Conservation (phyloP, 2,329 filamentous ascomycete species). For the Zymoseptoria pseudotritici region DNA sequence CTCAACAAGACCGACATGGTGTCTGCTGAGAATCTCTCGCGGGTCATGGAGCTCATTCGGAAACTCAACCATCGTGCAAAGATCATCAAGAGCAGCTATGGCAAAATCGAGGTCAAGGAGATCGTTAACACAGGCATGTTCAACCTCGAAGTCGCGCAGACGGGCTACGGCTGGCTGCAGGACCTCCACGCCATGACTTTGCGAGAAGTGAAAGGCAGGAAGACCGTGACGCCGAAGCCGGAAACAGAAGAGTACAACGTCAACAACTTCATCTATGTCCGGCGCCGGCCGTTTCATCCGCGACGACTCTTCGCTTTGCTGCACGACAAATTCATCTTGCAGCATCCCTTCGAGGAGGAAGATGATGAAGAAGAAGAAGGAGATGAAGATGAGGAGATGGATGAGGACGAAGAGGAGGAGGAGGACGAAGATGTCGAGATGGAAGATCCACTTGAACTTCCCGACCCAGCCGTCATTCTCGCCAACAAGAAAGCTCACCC, state of each 20-base stretch:
- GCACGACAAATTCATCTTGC: slow-evolving; percentile 38
- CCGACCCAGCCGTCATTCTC: slow-evolving; percentile 37
- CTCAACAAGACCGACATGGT: slow-evolving; percentile 64
- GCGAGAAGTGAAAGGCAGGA: slow-evolving; percentile 48
- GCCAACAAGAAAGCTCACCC: slow-evolving; percentile 50
- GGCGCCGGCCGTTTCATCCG: slow-evolving; percentile 40
- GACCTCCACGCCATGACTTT: slow-evolving; percentile 62
- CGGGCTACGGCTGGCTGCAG: slow-evolving; percentile 62
- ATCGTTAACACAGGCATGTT: slow-evolving; percentile 62
- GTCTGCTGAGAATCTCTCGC: slow-evolving; percentile 31
- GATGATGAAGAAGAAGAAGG: slow-evolving; percentile 18
- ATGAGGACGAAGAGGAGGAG: slow-evolving; percentile 25
- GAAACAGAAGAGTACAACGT: slow-evolving; percentile 63
- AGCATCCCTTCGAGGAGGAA: slow-evolving; percentile 30
- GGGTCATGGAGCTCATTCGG: slow-evolving; percentile 26
- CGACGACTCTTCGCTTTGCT: slow-evolving; percentile 35
- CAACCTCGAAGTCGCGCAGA: slow-evolving; percentile 55
- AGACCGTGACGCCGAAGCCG: slow-evolving; percentile 56
- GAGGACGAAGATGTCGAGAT: slow-evolving; percentile 30
- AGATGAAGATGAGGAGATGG: slow-evolving; percentile 16
- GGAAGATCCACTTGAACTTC: slow-evolving; percentile 27
- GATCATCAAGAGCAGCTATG: slow-evolving; percentile 53
- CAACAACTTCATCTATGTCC: slow-evolving; percentile 61
- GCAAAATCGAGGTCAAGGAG: slow-evolving; percentile 53
- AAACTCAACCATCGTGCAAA: slow-evolving; percentile 61